Evolutionary conservation across 2,329 filamentous ascomycete genomes (phyloP).

Genomic region (Pseudogymnoascus sp.): DNA sequence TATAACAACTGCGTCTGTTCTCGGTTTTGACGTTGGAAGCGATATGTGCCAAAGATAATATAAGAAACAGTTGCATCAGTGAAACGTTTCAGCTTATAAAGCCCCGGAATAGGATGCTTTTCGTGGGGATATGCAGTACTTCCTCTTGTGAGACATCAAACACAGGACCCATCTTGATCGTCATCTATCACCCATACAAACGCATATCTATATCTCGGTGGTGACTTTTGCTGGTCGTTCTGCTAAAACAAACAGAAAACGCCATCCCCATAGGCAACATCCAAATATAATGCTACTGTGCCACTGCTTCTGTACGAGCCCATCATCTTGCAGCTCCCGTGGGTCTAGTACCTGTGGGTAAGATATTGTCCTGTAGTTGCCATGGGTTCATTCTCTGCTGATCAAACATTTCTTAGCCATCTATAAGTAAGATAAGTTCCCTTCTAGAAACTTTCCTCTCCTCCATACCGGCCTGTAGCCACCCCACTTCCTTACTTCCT

Average conservation of each 20-base stretch:
- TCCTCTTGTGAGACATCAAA: not conserved
- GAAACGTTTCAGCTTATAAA: not conserved
- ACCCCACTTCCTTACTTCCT: not conserved
- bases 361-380: not conserved
- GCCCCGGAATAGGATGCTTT: not conserved
- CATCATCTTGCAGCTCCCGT: not conserved
- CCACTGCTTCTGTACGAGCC: not conserved
- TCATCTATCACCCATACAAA: not conserved
- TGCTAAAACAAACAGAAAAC: not conserved
- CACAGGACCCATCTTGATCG: not conserved
- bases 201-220: not conserved
- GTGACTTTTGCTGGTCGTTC: not conserved
- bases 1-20: not conserved
- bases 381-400: not conserved
- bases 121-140: not conserved
- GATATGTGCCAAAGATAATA: not conserved
- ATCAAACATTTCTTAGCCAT: not conserved
- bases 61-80: not conserved
- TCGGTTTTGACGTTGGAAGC: not conserved
- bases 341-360: too few species aligned
- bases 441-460: not conserved
- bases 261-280: not conserved
- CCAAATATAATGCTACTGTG: not conserved
- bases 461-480: not conserved
- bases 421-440: not conserved